A percentile compares a stretch with the other conserved stretches of the same genome.
Evolutionary conservation across 164 flowering plant genomes (phyloP).

Genomic region (Magnolia kwangsiensis): DNA sequence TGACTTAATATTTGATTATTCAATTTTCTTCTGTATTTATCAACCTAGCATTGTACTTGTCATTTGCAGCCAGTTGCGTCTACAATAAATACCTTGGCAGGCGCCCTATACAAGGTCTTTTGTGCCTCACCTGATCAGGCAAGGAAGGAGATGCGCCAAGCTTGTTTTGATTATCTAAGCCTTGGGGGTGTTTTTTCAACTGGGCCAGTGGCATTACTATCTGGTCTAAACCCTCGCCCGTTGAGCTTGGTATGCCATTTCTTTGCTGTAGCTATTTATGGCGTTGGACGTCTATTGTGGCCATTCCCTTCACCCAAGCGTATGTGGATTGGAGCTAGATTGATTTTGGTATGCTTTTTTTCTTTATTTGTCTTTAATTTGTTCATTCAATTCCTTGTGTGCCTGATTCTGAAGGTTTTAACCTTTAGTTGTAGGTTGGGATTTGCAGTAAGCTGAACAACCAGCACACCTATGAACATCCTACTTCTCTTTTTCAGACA

Average conservation of each 20-base stretch:
- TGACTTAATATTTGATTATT: background rate
- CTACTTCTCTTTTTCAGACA: background rate
- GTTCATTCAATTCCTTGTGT: background rate
- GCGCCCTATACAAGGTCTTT: conserved; percentile 73
- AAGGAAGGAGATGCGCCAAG: conserved; percentile 87
- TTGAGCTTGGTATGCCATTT: conserved; percentile 82
- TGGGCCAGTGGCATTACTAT: conserved; percentile 79
- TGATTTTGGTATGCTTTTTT: conserved; percentile 43
- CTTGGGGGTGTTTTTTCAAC: conserved; percentile 71
- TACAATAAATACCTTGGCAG: conserved; percentile 78
- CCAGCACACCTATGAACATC: background rate
- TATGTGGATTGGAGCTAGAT: conserved; percentile 81
- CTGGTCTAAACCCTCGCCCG: conserved; percentile 89
- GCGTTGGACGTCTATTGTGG: conserved; percentile 74
- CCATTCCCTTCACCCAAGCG: conserved; percentile 86
- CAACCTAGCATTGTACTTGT: background rate
- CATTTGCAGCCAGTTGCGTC: conserved; percentile 74
- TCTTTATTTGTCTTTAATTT: background rate
- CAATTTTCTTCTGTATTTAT: background rate
- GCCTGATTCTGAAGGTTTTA: background rate
- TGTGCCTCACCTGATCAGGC: conserved; percentile 89
- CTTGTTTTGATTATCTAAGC: conserved; percentile 83
- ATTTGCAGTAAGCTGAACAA: background rate
- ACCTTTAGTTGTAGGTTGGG: background rate
- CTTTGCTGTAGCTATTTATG: conserved; percentile 90